Conservation (phyloP, 176 grass and related monocot species). For the Aegilops tauschii region DNA sequence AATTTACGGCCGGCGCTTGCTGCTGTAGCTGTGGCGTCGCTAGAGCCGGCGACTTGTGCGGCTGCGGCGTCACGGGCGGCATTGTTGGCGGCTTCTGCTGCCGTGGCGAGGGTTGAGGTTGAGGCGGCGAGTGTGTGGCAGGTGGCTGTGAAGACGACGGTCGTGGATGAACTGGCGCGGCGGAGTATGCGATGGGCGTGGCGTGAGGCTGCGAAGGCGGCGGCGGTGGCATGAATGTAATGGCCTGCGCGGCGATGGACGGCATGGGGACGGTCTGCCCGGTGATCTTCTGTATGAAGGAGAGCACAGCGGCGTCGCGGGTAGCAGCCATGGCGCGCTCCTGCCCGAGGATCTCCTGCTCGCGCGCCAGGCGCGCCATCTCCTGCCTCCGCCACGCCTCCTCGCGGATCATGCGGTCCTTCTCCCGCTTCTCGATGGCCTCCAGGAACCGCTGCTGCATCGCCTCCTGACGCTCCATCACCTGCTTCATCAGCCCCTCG, state of each 20-base stretch:
- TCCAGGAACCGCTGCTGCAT: slow-evolving; percentile 95
- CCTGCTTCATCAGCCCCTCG: slow-evolving; percentile 84
- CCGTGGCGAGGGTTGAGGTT: slow-evolving; percentile 25
- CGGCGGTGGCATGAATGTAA: slow-evolving; percentile 42
- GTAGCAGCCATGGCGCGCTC: slow-evolving; percentile 90
- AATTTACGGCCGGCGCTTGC: slow-evolving; percentile 25
- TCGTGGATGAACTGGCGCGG: neutral
- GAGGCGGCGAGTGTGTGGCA: slow-evolving; percentile 22
- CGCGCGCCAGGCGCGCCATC: slow-evolving; percentile 70
- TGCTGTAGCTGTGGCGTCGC: slow-evolving; percentile 9
- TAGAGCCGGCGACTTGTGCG: slow-evolving; percentile 29
- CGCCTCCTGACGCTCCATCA: slow-evolving; percentile 93
- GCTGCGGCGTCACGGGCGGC: slow-evolving; percentile 1
- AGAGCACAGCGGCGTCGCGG: slow-evolving; percentile 77
- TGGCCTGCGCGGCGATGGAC: slow-evolving; percentile 44
- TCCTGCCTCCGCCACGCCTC: slow-evolving; percentile 97
- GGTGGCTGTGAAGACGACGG: neutral
- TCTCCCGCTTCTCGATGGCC: slow-evolving; percentile 86
- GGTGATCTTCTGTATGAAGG: slow-evolving; percentile 95
- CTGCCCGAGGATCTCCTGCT: slow-evolving; percentile 87
- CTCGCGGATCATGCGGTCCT: slow-evolving; percentile 95
- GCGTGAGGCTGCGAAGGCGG: neutral
- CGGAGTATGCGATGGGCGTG: neutral
- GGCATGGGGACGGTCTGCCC: slow-evolving; percentile 73
- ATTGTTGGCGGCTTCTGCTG: slow-evolving; percentile 4